Evolutionary conservation across 2,329 filamentous ascomycete species (phyloP), one percentile per base, ranked within the genome.

Genomic region (Curvularia sp.): DNA sequence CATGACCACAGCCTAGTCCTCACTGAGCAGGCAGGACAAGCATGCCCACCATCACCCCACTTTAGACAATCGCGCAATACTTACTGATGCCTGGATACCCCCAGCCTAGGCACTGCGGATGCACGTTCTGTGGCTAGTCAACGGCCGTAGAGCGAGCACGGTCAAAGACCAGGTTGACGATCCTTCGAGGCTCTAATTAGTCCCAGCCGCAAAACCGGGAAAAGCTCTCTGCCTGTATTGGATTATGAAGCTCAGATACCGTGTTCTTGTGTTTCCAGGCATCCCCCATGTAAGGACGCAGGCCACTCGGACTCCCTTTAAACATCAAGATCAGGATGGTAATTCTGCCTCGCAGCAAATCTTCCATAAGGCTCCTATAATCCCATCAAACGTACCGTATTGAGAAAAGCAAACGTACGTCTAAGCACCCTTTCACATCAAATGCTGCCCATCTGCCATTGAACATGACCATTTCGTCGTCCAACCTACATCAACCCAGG

Each of bases 181-280:
- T 77, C 74, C 75, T 73, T 71, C 72, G 67, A 74, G 70, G 74
- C 74, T 74, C 71, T 68, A 68, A 71, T 72, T 72, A 72, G 61
- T 72, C 61, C 66, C 69, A 73, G 73, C 72, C 73, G 70, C 69
- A 71, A 60, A 74, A 57, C 72, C 71, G 74, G 74, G 66, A 71
- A 74, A 71, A 68, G 62, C 65, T 65, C 65, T 71, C 66, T 70
- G 52, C 67, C 69, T 59, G 57, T 57, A 62, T 63, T 73, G 70
- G 71, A 69, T 53, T 52, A 55, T 69, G 65, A 61, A 65, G 64
- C 65, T 68, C 67, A 70, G 64, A 68, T 69, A 64, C 61, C 56
- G 66, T 72, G 69, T 75, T 70, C 66, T 60, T 65, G 67, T 70
- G 70, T 71, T 72, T 73, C 68, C 66, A 68, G 64, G 64, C 64